Conservation (phyloP, 208 protist genomes). For the Acanthamoeba comandoni region DNA sequence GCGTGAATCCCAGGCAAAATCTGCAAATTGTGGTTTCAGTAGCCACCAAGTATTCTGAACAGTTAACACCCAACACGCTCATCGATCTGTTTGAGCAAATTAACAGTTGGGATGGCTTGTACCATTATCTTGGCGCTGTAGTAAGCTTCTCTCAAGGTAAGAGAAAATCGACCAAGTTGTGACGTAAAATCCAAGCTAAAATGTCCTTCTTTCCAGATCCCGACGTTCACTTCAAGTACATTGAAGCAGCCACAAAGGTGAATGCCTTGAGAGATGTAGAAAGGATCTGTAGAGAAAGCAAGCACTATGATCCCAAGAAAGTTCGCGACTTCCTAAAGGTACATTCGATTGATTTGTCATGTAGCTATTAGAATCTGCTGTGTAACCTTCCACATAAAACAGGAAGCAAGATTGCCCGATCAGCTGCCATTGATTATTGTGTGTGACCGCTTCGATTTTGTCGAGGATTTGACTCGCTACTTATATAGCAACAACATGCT, state of each 20-base stretch:
- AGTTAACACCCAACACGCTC: constrained; percentile 93
- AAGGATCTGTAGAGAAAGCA: constrained; percentile 97
- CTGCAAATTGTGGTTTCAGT: constrained; percentile 98
- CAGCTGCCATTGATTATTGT: constrained; percentile 99
- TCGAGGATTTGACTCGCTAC: constrained; percentile 98
- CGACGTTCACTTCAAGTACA: constrained; percentile 99
- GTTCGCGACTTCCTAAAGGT: constrained; percentile 98
- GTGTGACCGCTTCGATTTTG: constrained; percentile 98
- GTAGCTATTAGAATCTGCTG: too few relatives aligned
- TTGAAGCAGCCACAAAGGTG: constrained; percentile 97
- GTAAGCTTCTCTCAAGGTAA: constrained; percentile 94
- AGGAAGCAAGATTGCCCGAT: constrained; percentile 96
- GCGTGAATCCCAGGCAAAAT: constrained; percentile 94
- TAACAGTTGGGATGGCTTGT: constrained; percentile 95
- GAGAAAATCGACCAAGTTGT: too few relatives aligned
- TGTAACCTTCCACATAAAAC: too few relatives aligned
- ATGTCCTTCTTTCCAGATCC: too few relatives aligned
- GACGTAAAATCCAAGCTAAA: too few relatives aligned
- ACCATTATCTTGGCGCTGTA: constrained; percentile 97
- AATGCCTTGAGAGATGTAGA: constrained; percentile 98
- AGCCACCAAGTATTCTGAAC: constrained; percentile 97
- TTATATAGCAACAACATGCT: constrained; percentile 96
- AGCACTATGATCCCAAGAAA: constrained; percentile 96
- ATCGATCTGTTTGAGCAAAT: constrained; percentile 97
- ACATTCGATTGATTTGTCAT: too few relatives aligned